Conservation (phyloP, 305 asterid genomes). For the Solanum hybrid region DNA sequence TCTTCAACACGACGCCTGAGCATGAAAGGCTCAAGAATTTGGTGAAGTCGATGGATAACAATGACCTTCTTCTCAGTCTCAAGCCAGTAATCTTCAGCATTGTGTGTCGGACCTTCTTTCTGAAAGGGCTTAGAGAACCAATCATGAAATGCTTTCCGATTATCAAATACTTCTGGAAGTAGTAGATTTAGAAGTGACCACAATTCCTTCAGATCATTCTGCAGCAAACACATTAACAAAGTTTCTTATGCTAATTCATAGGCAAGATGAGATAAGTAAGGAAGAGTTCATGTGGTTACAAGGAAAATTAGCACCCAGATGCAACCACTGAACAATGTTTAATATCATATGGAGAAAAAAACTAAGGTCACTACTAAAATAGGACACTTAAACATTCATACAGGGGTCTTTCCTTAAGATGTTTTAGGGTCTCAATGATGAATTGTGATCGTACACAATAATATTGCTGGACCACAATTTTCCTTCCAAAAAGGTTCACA, state of each 20-base stretch:
- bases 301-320: background rate
- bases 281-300: background rate
- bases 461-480: background rate
- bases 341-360: background rate
- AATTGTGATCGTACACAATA: background rate
- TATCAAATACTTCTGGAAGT: slow-evolving; percentile 98
- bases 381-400: background rate
- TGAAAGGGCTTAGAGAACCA: slow-evolving; percentile 99
- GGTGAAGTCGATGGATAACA: slow-evolving; percentile 96
- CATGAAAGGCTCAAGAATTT: slow-evolving; percentile 99
- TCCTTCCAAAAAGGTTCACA: background rate
- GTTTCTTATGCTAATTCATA: background rate
- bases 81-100: slow-evolving; percentile 96
- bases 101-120: slow-evolving; percentile 77
- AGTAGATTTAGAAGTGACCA: slow-evolving; percentile 97
- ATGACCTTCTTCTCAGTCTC: slow-evolving; percentile 99
- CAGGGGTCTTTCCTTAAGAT: background rate
- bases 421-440: background rate
- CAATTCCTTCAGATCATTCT: slow-evolving; percentile 98
- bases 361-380: background rate
- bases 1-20: slow-evolving; percentile 99
- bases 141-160: slow-evolving; percentile 93
- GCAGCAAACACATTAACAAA: slow-evolving; percentile 22
- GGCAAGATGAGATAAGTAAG: background rate
- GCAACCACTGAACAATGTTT: background rate